phyloP scores from a whole-genome alignment of 306 rosid species.

The Hylodesmum podocarpum region DNA sequence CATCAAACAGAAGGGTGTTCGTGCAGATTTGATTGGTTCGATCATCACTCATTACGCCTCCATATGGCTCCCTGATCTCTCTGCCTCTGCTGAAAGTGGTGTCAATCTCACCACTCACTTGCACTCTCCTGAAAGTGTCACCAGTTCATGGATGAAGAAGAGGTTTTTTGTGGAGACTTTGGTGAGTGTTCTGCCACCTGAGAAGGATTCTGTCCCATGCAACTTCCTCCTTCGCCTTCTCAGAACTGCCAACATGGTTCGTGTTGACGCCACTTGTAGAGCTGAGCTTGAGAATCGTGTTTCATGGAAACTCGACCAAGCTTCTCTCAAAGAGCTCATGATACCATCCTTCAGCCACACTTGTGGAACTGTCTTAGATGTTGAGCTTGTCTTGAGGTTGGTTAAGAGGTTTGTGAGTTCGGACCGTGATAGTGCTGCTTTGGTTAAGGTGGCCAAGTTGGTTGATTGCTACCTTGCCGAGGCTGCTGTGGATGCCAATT shows the following conservation, averaged over 20 bases:
- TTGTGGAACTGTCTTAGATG: slow-evolving; percentile 75
- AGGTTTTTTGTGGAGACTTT: slow-evolving; percentile 89
- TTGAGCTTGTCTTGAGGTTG: slow-evolving; percentile 64
- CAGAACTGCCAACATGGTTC: slow-evolving; percentile 79
- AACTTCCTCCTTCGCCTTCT: slow-evolving; percentile 84
- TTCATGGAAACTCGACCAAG: slow-evolving; percentile 85
- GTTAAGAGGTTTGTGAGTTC: slow-evolving; percentile 65
- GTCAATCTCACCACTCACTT: not conserved
- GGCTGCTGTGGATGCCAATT: slow-evolving; percentile 66
- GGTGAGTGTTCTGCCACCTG: slow-evolving; percentile 82
- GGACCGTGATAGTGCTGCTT: slow-evolving; percentile 62
- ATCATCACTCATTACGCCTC: slow-evolving; percentile 87
- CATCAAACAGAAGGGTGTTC: slow-evolving; percentile 82
- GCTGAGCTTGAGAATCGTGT: slow-evolving; percentile 72
- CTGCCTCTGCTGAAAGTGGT: slow-evolving; percentile 22
- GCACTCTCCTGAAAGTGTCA: slow-evolving; percentile 55
- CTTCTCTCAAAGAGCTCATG: slow-evolving; percentile 75
- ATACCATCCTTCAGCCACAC: slow-evolving; percentile 92
- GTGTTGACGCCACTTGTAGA: slow-evolving; percentile 56
- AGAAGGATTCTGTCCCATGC: slow-evolving; percentile 82
- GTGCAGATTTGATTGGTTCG: slow-evolving; percentile 73
- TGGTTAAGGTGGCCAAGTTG: slow-evolving; percentile 77
- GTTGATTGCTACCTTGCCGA: slow-evolving; percentile 83
- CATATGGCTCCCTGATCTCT: slow-evolving; percentile 90
- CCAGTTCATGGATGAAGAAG: slow-evolving; percentile 79